These are phyloP conservation scores for Tanacetum coccineum DNA, from an alignment of 129 eudicot genomes.

Conservation along the genomic window DNA sequence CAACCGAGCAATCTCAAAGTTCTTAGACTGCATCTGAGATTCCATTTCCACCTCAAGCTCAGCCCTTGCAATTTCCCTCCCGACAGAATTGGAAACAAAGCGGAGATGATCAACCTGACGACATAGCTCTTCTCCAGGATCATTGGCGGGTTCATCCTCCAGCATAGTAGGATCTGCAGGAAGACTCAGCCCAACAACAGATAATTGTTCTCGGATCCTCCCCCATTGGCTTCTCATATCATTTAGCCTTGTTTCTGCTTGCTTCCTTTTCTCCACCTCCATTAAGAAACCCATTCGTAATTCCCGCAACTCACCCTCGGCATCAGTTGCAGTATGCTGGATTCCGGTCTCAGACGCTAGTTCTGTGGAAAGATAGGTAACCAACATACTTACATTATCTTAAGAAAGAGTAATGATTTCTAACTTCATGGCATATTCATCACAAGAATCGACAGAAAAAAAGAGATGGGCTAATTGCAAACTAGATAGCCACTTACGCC, in stretches of 20 bases:
- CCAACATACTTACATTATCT: constrained; percentile 1
- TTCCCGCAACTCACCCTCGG: constrained; percentile 71
- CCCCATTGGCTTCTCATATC: constrained; percentile 65
- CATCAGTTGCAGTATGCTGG: constrained; percentile 43
- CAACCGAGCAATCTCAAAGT: constrained; percentile 83
- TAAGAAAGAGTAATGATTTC: not conserved
- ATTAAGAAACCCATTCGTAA: constrained; percentile 50
- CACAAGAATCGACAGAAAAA: not conserved
- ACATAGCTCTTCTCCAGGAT: constrained; percentile 62
- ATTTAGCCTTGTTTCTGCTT: constrained; percentile 60
- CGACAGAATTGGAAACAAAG: constrained; percentile 71
- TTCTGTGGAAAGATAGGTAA: constrained; percentile 42
- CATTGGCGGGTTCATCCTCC: constrained; percentile 48
- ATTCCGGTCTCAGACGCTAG: constrained; percentile 64
- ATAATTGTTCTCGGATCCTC: constrained; percentile 54
- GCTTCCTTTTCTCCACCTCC: constrained; percentile 85
- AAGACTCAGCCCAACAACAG: constrained; percentile 63
- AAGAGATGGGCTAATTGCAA: not conserved
- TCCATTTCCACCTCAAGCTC: constrained; percentile 82
- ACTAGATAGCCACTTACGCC: no score
- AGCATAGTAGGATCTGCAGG: constrained; percentile 49
- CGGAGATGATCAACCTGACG: constrained; percentile 65
- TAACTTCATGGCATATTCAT: constrained; percentile 5
- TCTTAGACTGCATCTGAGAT: constrained; percentile 67
- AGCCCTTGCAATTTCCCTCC: constrained; percentile 78